Percentiles rank a stretch among this genome's conserved stretches.
Conservation (phyloP, 768 basidiomycete genomes). For the Glaciozyma martinii region DNA sequence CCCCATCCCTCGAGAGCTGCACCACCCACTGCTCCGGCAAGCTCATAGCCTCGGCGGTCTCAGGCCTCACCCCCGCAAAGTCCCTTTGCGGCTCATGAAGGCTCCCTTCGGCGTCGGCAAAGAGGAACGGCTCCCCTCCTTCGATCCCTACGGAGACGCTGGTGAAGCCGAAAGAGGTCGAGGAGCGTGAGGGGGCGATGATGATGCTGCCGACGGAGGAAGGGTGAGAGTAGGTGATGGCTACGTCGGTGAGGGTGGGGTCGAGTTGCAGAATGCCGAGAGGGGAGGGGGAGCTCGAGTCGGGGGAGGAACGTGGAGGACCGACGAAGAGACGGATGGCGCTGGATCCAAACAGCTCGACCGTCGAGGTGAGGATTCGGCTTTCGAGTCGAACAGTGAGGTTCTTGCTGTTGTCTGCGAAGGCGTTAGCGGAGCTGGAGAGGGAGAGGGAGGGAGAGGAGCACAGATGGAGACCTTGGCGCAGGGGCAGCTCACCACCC, state of each 20-base stretch:
- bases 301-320: neutral
- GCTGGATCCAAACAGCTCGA: neutral
- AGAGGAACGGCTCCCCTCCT: neutral
- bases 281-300: neutral
- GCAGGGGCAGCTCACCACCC: too few relatives aligned
- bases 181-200: neutral
- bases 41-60: neutral
- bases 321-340: neutral
- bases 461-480: too few relatives aligned
- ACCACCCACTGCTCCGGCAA: neutral
- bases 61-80: neutral
- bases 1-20: neutral
- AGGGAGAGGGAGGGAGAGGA: too few relatives aligned
- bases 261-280: slow-evolving; percentile 1
- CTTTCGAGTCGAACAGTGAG: neutral
- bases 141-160: neutral
- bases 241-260: neutral
- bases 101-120: neutral
- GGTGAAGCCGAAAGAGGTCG: neutral
- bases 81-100: neutral
- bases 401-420: neutral
- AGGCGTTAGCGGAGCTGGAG: too few relatives aligned
- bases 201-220: neutral
- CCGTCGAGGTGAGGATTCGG: neutral
- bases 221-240: neutral